Percentiles rank a stretch among this genome's conserved stretches.
These are phyloP conservation scores for Pseudozyma sp. DNA, from an alignment of 1,284 basidiomycete species.

Conservation along the genomic window DNA sequence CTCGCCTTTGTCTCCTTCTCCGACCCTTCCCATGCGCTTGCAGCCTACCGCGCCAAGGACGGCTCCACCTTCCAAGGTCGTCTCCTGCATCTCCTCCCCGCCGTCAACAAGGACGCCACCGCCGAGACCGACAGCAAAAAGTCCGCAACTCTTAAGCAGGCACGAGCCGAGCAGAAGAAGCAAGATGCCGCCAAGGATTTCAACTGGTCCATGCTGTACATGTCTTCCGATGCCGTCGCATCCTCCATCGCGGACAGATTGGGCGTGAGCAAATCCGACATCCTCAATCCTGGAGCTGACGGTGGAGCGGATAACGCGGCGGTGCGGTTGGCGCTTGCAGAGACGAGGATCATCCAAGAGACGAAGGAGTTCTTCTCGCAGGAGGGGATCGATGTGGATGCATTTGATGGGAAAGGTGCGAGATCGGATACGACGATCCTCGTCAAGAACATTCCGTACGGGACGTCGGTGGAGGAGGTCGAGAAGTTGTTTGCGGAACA, in stretches of 20 bases:
- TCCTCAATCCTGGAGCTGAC: conserved; percentile 74
- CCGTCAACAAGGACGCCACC: conserved; percentile 73
- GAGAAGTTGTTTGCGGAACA: conserved; percentile 82
- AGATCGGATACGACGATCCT: conserved; percentile 80
- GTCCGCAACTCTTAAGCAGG: conserved; percentile 72
- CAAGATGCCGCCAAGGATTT: conserved; percentile 83
- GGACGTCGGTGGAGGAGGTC: conserved; percentile 81
- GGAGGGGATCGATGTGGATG: conserved; percentile 72
- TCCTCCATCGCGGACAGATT: conserved; percentile 84
- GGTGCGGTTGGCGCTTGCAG: conserved; percentile 93
- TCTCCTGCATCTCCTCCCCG: conserved; percentile 87
- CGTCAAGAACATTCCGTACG: conserved; percentile 97
- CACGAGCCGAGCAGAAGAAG: conserved; percentile 77
- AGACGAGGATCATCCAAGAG: conserved; percentile 94
- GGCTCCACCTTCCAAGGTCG: conserved; percentile 91
- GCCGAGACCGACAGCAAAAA: conserved; percentile 32
- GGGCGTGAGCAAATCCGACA: conserved; percentile 84
- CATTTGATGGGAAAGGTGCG: conserved; percentile 61
- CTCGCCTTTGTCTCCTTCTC: conserved; percentile 81
- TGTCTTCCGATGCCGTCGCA: conserved; percentile 93
- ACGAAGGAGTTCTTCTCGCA: conserved; percentile 83
- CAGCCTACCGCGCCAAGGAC: conserved; percentile 83
- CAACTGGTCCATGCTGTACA: conserved; percentile 95
- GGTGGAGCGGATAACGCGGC: conserved; percentile 71
- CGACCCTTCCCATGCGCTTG: conserved; percentile 77